A percentile compares a stretch with the other conserved stretches of the same genome.
phyloP scores from a whole-genome alignment of 2,329 filamentous ascomycete species.

The Neofusicoccum sp. region DNA sequence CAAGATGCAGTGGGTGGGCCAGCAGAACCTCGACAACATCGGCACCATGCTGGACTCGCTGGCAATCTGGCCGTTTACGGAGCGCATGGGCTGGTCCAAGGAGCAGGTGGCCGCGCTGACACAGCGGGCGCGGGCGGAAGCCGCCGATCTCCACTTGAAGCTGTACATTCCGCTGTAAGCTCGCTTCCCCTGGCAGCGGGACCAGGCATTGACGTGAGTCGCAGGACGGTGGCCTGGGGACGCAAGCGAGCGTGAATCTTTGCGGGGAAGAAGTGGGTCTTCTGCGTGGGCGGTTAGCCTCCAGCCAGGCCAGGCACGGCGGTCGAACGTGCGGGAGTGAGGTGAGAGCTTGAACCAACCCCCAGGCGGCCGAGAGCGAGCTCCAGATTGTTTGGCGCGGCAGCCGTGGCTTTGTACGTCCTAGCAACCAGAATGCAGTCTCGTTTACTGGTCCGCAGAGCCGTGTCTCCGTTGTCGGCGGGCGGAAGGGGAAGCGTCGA shows the following conservation, averaged over 20 bases:
- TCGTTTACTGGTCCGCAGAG: not conserved
- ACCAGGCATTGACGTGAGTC: not conserved
- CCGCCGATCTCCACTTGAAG: slow-evolving; percentile 30
- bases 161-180: slow-evolving; percentile 39
- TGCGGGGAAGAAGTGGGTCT: slow-evolving; percentile 16
- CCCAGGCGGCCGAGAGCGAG: not conserved
- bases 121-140: slow-evolving; percentile 29
- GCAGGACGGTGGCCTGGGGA: slow-evolving; percentile 30
- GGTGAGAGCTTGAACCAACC: slow-evolving; percentile 2
- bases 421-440: slow-evolving; percentile 9
- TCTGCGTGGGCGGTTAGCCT: slow-evolving; percentile 11
- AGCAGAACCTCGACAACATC: slow-evolving; percentile 30
- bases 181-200: not conserved
- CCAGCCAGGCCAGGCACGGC: not conserved
- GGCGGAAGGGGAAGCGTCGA: not conserved
- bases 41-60: slow-evolving; percentile 37
- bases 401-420: not conserved
- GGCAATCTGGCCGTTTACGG: slow-evolving; percentile 37
- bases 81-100: slow-evolving; percentile 31
- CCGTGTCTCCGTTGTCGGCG: not conserved
- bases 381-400: slow-evolving; percentile 12
- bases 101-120: slow-evolving; percentile 32
- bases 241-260: slow-evolving; percentile 25
- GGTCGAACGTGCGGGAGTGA: slow-evolving; percentile 1
- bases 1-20: slow-evolving; percentile 29